A percentile compares a stretch with the other conserved stretches of the same genome.
These are phyloP conservation scores for Coemansia sp. DNA, from an alignment of 192 early-diverging fungal genomes.

Conservation along the genomic window DNA sequence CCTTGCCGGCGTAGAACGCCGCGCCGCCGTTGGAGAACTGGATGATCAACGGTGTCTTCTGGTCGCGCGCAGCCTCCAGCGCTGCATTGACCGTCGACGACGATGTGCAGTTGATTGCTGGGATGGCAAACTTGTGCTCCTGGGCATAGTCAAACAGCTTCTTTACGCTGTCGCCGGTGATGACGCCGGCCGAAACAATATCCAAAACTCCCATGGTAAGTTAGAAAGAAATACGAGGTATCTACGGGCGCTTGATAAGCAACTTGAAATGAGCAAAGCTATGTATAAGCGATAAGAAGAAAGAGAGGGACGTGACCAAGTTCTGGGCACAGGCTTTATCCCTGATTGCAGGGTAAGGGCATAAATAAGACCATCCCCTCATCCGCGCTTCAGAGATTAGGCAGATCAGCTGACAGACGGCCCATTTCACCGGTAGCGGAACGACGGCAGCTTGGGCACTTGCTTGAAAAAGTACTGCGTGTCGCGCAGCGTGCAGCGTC, in stretches of 20 bases:
- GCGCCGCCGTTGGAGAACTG: constrained; percentile 95
- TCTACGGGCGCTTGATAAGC: neutral
- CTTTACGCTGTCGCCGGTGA: constrained; percentile 90
- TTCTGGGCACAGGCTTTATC: neutral
- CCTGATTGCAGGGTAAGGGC: neutral
- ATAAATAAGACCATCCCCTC: neutral
- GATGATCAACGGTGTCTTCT: constrained; percentile 90
- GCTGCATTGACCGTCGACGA: constrained; percentile 90
- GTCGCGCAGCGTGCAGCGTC: constrained; percentile 58
- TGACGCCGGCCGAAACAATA: constrained; percentile 86
- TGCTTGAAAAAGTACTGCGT: constrained; percentile 59
- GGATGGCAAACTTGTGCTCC: constrained; percentile 89
- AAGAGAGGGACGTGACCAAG: neutral
- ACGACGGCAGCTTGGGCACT: constrained; percentile 56
- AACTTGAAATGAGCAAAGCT: neutral
- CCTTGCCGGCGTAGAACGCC: constrained; percentile 93
- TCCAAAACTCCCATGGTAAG: constrained; percentile 68
- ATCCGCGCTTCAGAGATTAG: constrained; percentile 5
- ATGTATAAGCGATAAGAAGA: constrained; percentile 3
- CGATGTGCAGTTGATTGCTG: constrained; percentile 95
- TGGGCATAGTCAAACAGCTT: constrained; percentile 74
- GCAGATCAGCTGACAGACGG: constrained; percentile 3
- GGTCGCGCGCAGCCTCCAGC: constrained; percentile 92
- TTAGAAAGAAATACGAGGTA: neutral
- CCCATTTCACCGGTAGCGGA: constrained; percentile 31